phyloP scores from a whole-genome alignment of 164 flowering plant species.

The Berberis thunbergii region DNA sequence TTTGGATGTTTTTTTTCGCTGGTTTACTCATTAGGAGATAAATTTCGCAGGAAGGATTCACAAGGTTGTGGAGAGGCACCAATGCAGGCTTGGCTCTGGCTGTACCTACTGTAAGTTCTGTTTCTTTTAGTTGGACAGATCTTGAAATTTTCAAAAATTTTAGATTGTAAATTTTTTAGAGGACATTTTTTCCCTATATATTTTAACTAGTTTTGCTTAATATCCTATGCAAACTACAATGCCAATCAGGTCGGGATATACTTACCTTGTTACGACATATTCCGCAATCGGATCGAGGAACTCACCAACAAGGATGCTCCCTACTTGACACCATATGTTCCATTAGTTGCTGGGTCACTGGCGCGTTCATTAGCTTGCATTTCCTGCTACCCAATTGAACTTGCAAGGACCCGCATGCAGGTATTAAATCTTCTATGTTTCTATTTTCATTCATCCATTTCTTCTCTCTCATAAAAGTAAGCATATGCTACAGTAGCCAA shows the following conservation, averaged over 20 bases:
- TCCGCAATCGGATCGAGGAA: constrained; percentile 65
- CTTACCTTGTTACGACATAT: constrained; percentile 85
- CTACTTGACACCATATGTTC: constrained; percentile 64
- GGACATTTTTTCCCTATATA: too few relatives aligned
- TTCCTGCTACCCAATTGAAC: constrained; percentile 84
- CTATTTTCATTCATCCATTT: neutral
- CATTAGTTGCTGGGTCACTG: constrained; percentile 78
- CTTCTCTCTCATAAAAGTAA: neutral
- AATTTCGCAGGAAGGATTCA: constrained; percentile 73
- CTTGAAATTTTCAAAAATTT: neutral
- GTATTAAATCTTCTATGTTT: constrained; percentile 21
- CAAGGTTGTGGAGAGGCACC: constrained; percentile 92
- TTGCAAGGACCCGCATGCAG: constrained; percentile 98
- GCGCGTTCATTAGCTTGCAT: constrained; percentile 90
- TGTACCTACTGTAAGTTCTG: constrained; percentile 66
- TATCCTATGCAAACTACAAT: neutral
- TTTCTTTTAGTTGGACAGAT: neutral
- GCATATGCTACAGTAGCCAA: neutral
- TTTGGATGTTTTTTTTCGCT: too few relatives aligned
- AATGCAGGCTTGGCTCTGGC: constrained; percentile 94
- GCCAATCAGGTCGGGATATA: constrained; percentile 80
- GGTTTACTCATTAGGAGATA: too few relatives aligned
- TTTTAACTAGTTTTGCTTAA: neutral
- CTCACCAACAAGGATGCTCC: constrained; percentile 50
- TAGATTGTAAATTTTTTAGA: neutral